Base-by-base conservation (phyloP, 352 stramenopile genomes). In the Aphanomyces astaci region DNA sequence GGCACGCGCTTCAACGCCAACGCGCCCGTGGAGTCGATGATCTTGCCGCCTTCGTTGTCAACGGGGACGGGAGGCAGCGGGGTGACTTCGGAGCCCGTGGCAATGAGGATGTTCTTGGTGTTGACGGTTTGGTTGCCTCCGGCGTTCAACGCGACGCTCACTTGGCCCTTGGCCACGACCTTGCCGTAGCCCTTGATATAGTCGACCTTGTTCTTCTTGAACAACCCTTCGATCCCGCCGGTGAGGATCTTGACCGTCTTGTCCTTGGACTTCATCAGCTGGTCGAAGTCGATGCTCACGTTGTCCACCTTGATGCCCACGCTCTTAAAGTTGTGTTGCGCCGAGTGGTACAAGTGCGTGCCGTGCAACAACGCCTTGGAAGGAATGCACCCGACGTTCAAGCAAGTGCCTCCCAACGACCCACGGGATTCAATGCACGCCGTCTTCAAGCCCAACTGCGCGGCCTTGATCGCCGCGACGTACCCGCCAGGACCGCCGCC, bases 331-430 rank as follows among this genome's bases (percentile, higher is more conserved):
- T 98, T 84, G 75, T 98, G 87, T 76, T 97, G 96, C 49, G 96
- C 96, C 74, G 97, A 81, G 73, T 99, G 92, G 78, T 95, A 98
- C 71, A 99, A 77, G 78, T 99, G 96, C 66, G 87, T 96, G 55
- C 90, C 97, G 72, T 98, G 86, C 52, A 99, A 81, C 33, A 99
- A 82, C 40, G 97, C 96, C 80, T 99, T 99, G 73, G 95, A 99
- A 46, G 97, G 97, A 76, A 99, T 99, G 81, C 97, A 99, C 40
- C 97, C 97, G 4, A 99, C 96, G 76, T 99, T 99, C 32, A 99
- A 86, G 82, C 96, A 99, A 25, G 97, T 99, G 66, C 94, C 96
- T 56, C 96, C 97, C 40, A 99, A 80, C 70, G 82, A 77, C 31
- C 96, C 97, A 48, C 97, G 90, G 64, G 94, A 97, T 85, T 99